These are phyloP conservation scores for Thuja plicata DNA, from an alignment of 83 land plant genomes.

Conservation along the genomic window DNA sequence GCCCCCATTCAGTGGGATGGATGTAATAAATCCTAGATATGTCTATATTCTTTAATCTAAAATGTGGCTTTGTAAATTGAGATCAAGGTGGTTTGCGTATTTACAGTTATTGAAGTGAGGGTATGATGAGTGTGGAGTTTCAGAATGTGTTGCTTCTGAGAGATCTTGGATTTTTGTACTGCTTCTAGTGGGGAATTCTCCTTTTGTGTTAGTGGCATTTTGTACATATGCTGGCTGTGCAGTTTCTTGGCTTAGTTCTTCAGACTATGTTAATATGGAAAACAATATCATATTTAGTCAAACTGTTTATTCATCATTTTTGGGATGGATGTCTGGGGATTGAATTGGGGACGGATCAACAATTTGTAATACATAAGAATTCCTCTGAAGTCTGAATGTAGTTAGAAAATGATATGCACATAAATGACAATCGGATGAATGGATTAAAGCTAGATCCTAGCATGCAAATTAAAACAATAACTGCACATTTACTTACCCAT, in stretches of 20 bases:
- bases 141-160: background rate
- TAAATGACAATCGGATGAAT: too few species aligned
- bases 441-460: too few species aligned
- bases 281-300: too few species aligned
- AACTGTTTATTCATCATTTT: too few species aligned
- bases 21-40: background rate
- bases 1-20: background rate
- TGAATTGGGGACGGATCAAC: too few species aligned
- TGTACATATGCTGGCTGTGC: background rate
- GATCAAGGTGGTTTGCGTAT: background rate
- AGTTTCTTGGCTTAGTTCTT: background rate
- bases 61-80: background rate
- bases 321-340: too few species aligned
- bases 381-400: too few species aligned
- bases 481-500: too few species aligned
- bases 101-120: background rate
- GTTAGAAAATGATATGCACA: too few species aligned
- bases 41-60: background rate
- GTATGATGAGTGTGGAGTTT: background rate
- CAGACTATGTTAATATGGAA: too few species aligned
- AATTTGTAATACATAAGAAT: too few species aligned
- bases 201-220: background rate
- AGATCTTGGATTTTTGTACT: background rate
- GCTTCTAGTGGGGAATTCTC: background rate
- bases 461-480: too few species aligned